Evolutionary conservation across 2,329 filamentous ascomycete species (phyloP).

Genomic region (Pseudogymnoascus sp.): DNA sequence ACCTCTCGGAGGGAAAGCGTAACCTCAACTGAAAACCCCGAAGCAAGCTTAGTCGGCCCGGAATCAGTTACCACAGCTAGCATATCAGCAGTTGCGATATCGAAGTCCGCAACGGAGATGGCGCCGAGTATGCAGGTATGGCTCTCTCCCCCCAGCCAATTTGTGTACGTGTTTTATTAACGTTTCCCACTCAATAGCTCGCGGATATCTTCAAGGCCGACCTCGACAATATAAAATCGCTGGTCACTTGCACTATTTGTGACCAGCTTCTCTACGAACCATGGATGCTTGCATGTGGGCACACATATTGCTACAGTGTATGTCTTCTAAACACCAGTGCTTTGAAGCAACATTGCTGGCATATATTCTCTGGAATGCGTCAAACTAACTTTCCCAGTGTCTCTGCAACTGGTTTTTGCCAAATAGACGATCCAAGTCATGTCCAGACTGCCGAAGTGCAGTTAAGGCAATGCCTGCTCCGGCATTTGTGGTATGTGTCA

Average conservation of each 20-base stretch:
- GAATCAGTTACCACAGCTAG: not conserved
- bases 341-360: not conserved
- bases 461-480: conserved; percentile 55
- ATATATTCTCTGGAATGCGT: not conserved
- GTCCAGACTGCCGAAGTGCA: conserved; percentile 57
- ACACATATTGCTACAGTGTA: conserved; percentile 65
- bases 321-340: conserved; percentile 22
- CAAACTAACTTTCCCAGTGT: conserved; percentile 24
- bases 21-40: not conserved
- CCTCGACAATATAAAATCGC: conserved; percentile 51
- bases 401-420: conserved; percentile 32
- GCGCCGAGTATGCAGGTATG: conserved; percentile 18
- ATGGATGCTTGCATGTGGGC: conserved; percentile 60
- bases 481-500: conserved; percentile 49
- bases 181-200: conserved; percentile 17
- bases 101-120: conserved; percentile 9
- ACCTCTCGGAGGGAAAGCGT: conserved; percentile 9
- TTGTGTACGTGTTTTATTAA: conserved; percentile 5
- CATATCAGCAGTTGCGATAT: conserved; percentile 11
- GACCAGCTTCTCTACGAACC: conserved; percentile 63
- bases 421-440: conserved; percentile 52
- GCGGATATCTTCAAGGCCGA: conserved; percentile 35
- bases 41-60: not conserved
- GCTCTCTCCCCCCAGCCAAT: not conserved
- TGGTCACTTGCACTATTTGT: conserved; percentile 63